These are phyloP conservation scores for Climacium dendroides DNA, from an alignment of 225 moss, liverwort and hornwort species.

Conservation along the genomic window DNA sequence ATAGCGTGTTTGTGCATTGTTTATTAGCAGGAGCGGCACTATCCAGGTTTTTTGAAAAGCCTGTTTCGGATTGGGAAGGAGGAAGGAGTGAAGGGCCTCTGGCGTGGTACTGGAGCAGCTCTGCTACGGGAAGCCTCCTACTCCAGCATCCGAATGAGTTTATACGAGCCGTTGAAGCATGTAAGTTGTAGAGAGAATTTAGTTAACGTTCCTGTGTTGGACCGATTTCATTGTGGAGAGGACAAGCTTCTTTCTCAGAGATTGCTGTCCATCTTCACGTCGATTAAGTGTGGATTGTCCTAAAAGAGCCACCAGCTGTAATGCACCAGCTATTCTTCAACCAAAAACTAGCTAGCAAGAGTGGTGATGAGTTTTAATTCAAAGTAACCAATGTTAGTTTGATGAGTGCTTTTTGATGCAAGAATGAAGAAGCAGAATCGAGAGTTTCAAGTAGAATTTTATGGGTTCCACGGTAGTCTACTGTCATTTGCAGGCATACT, in stretches of 20 bases:
- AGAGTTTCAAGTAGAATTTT: no score
- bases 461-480: neutral
- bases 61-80: slow-evolving; percentile 49
- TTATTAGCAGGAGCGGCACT: slow-evolving; percentile 35
- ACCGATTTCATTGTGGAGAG: neutral
- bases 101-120: slow-evolving; percentile 81
- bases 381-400: neutral
- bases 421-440: neutral
- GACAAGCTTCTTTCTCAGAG: neutral
- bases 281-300: neutral
- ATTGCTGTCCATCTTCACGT: neutral
- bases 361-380: neutral
- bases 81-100: slow-evolving; percentile 62
- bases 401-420: neutral
- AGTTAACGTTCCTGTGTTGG: neutral
- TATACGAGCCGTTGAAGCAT: slow-evolving; percentile 72
- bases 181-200: neutral
- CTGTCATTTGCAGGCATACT: neutral
- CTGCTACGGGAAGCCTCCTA: slow-evolving; percentile 74
- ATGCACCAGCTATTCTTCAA: neutral
- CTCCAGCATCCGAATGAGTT: slow-evolving; percentile 76
- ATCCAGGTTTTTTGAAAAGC: slow-evolving; percentile 50
- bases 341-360: neutral
- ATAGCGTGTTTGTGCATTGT: neutral
- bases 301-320: neutral